Conservation (phyloP, 129 eudicot genomes). For the Tagetes erecta region DNA sequence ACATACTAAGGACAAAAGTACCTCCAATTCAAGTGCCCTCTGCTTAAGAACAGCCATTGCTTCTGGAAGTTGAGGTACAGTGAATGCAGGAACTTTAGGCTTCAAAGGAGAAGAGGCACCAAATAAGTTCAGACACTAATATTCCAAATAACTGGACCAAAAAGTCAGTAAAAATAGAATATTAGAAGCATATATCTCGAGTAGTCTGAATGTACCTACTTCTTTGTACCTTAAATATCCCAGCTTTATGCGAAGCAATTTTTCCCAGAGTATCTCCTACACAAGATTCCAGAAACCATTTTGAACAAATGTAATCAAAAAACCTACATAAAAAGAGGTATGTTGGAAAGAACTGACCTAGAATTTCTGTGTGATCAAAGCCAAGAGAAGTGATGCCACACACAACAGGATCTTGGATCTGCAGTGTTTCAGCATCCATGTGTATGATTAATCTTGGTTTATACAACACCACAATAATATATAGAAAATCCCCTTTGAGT, state of each 20-base stretch:
- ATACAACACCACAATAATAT: neutral
- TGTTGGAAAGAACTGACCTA: constrained; percentile 52
- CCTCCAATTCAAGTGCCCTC: constrained; percentile 59
- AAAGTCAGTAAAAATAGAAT: constrained; percentile 26
- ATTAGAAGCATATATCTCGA: constrained; percentile 10
- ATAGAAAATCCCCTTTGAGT: neutral
- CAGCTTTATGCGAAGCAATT: constrained; percentile 92
- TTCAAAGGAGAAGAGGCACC: constrained; percentile 50
- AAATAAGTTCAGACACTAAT: constrained; percentile 33
- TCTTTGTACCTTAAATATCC: constrained; percentile 77
- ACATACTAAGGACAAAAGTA: constrained; percentile 29
- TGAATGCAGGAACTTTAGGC: constrained; percentile 83
- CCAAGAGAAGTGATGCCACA: constrained; percentile 95
- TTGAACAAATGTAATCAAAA: neutral
- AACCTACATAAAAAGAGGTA: constrained; percentile 5
- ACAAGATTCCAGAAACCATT: constrained; percentile 5
- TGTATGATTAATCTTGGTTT: constrained; percentile 21
- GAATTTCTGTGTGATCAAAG: constrained; percentile 82
- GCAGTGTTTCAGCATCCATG: constrained; percentile 28
- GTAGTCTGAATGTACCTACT: constrained; percentile 22
- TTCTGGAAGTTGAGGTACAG: constrained; percentile 76
- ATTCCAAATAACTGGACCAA: constrained; percentile 27
- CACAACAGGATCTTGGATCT: constrained; percentile 79
- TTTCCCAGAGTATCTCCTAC: constrained; percentile 72
- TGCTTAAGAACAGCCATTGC: constrained; percentile 75